Base-by-base conservation (phyloP, 371 early-diverging fungal genomes). In the Batkoa obscura region DNA sequence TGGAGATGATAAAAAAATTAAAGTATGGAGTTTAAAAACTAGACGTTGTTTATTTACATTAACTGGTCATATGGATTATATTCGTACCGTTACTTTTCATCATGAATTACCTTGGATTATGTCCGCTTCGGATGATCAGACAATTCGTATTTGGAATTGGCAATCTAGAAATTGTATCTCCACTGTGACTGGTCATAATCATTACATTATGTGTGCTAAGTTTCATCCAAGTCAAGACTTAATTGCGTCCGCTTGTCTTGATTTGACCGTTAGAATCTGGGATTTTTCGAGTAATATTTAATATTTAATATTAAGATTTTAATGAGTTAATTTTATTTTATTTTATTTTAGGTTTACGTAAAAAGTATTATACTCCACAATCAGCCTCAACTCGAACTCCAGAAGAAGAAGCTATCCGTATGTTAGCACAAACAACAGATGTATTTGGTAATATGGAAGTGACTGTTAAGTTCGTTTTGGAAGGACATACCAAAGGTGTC, bases 101-200 rank as follows among this genome's bases (percentile, higher is more conserved):
- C 88, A 91, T 62, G 98, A 95, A 67, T 78, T 85, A 60, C 99
- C 99, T 35, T 99, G 96, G 96, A 90, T 99, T 59, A 73, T 99
- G 55, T 84, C 82, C 58, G 84, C 92, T 37, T 94, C 95, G 15
- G 99, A 99, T 65, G 99, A 99, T 68, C 95, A 97, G 67, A 98
- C 99, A 15, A 92, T 99, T 60, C 87, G 97, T 59, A 91, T 99
- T 57, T 99, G 96, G 96, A 98, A 99, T 75, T 98, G 98, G 93
- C 96, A 98, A 71, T 93, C 94, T n/a, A 77, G 97, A 55, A 89
- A 84, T 67, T 93, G 94, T 66, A 86, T 99, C 53, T 89, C 93
- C 39, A 88, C 94, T 46, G 75, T 99, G 51, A 93, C 97, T 2
- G 99, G 99, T 1, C 98, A 98, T 71, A 94, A 92, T 63, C 98